Evolutionary conservation across 768 basidiomycete genomes (phyloP).

Genomic region (Boletus sensibilis): DNA sequence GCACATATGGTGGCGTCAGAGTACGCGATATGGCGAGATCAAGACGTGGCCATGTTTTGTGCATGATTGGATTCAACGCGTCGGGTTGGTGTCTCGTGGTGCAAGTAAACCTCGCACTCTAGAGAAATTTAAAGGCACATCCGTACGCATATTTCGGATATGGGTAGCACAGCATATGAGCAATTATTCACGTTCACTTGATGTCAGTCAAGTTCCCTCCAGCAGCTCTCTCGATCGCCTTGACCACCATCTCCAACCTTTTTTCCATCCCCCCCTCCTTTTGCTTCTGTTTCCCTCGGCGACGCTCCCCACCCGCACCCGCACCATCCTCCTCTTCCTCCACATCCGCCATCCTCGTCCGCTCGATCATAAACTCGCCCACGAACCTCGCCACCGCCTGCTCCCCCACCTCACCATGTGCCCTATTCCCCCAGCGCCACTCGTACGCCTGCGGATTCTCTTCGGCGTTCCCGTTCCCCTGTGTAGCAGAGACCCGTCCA

Average conservation of each 20-base stretch:
- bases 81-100: too few relatives aligned
- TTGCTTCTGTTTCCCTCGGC: slow-evolving; percentile 18
- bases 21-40: slow-evolving; percentile 43
- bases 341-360: slow-evolving; percentile 10
- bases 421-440: slow-evolving; percentile 86
- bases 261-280: slow-evolving; percentile 19
- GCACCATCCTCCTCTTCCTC: slow-evolving; percentile 20
- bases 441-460: slow-evolving; percentile 43
- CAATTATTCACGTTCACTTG: slow-evolving; percentile 14
- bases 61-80: slow-evolving; percentile 37
- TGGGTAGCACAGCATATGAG: not conserved
- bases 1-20: too few relatives aligned
- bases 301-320: not conserved
- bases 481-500: slow-evolving; percentile 46
- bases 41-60: slow-evolving; percentile 50
- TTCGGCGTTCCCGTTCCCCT: slow-evolving; percentile 24
- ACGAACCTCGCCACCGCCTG: slow-evolving; percentile 70
- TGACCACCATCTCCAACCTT: slow-evolving; percentile 34
- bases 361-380: slow-evolving; percentile 68
- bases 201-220: slow-evolving; percentile 52
- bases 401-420: slow-evolving; percentile 84
- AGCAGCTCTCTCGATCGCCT: slow-evolving; percentile 35
- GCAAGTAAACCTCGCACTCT: too few relatives aligned
- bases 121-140: too few relatives aligned
- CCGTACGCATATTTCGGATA: not conserved